phyloP scores from a whole-genome alignment of 2,329 filamentous ascomycete species.

The Colletotrichum sp. region DNA sequence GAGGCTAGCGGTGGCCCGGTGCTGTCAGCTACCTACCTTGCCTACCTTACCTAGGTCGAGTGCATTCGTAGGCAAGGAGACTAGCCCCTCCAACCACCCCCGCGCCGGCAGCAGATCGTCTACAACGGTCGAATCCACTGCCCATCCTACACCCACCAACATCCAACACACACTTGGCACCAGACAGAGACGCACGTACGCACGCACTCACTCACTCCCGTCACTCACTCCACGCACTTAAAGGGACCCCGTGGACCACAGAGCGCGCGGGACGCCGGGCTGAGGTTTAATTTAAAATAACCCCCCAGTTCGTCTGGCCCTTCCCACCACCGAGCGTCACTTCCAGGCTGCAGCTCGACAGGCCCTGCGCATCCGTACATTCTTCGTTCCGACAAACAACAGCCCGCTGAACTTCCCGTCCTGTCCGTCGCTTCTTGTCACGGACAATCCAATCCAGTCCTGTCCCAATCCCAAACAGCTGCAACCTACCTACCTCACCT shows the following conservation, averaged over 20 bases:
- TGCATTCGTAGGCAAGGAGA: background rate
- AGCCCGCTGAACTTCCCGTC: background rate
- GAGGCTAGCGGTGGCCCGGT: background rate
- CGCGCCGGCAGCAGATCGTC: background rate
- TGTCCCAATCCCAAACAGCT: background rate
- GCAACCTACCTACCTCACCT: background rate
- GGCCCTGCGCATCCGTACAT: background rate
- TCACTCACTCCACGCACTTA: background rate
- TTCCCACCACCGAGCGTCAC: slow-evolving; percentile 19
- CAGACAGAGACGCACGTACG: background rate
- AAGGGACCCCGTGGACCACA: slow-evolving; percentile 3
- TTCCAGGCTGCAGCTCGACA: slow-evolving; percentile 17
- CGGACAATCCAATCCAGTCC: background rate
- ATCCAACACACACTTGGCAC: background rate
- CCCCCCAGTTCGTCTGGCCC: slow-evolving; percentile 20
- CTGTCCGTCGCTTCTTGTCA: background rate
- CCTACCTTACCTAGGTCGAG: background rate
- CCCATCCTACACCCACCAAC: background rate
- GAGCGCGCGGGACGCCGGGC: slow-evolving; percentile 3
- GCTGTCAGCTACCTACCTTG: background rate
- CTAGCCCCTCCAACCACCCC: background rate
- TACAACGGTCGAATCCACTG: background rate
- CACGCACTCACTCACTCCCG: background rate
- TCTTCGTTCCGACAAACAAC: background rate
- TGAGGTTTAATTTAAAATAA: slow-evolving; percentile 19